Conservation (phyloP, 495 filamentous ascomycete species). For the Hypoxylon intermedium region DNA sequence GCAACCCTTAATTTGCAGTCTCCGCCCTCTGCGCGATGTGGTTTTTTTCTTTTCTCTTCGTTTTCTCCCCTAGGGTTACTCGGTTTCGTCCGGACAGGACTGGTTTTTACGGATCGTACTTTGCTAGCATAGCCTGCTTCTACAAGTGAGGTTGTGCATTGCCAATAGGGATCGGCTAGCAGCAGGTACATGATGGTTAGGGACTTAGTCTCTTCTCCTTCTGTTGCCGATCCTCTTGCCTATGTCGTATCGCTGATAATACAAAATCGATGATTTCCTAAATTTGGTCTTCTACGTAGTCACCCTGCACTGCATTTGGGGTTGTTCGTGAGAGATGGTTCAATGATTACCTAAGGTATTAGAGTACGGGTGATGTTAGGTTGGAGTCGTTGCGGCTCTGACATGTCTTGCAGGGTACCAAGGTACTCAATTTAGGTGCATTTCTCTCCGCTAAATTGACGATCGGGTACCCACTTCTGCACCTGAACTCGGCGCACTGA, state of each 20-base stretch:
- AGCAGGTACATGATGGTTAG: neutral
- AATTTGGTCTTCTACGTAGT: neutral
- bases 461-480: too few relatives aligned
- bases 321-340: neutral
- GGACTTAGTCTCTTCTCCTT: neutral
- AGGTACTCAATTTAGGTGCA: too few relatives aligned
- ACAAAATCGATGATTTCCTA: neutral
- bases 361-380: neutral
- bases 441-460: too few relatives aligned
- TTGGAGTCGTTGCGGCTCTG: constrained; percentile 26
- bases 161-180: neutral
- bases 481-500: too few relatives aligned
- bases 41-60: constrained; percentile 8
- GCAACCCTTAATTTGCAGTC: neutral
- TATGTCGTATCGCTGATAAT: neutral
- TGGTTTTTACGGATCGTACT: neutral
- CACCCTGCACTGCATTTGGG: neutral
- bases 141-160: neutral
- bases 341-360: neutral
- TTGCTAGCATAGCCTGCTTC: neutral
- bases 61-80: neutral
- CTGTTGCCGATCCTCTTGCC: too few relatives aligned
- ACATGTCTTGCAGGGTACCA: neutral
- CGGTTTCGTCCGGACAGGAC: neutral
- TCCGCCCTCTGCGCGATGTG: neutral